A percentile compares a stretch with the other conserved stretches of the same genome.
Conservation (phyloP, 2,329 filamentous ascomycete genomes). For the Pseudocercospora cruenta region DNA sequence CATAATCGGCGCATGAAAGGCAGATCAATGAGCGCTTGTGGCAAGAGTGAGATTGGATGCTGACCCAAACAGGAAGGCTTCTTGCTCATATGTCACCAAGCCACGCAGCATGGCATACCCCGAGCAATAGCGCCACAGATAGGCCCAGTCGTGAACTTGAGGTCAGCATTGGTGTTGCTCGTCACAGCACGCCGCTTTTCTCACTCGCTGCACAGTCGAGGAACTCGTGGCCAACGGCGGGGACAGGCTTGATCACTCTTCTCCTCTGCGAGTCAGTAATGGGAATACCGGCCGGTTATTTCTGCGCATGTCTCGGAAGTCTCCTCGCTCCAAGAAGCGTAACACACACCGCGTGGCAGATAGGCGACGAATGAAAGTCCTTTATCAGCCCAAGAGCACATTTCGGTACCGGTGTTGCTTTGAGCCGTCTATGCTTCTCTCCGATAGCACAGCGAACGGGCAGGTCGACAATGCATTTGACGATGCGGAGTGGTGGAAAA, state of each 20-base stretch:
- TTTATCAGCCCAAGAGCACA: not conserved
- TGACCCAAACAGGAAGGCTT: not conserved
- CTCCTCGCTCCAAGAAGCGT: not conserved
- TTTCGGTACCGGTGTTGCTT: constrained; percentile 7
- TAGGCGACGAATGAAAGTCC: constrained; percentile 1
- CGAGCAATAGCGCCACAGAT: not conserved
- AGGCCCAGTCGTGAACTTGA: not conserved
- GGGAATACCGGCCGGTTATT: not conserved
- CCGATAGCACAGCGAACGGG: not conserved
- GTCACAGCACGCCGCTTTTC: not conserved
- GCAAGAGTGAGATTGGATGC: constrained; percentile 12
- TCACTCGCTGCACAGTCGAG: not conserved
- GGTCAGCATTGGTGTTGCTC: not conserved
- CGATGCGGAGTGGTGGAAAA: constrained; percentile 2
- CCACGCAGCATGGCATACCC: constrained; percentile 2
- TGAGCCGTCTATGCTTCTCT: not conserved
- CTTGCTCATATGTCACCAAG: not conserved
- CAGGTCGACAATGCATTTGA: not conserved
- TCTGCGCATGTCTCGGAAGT: not conserved
- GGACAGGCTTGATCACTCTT: not conserved
- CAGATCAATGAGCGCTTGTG: constrained; percentile 16
- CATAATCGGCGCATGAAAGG: not conserved
- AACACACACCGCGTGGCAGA: not conserved
- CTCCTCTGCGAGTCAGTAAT: not conserved
- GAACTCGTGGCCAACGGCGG: not conserved